Evolutionary conservation across 108 stramenopile genomes (phyloP), one percentile per base, ranked within the genome.

Genomic region (Stephanodiscus triporus): DNA sequence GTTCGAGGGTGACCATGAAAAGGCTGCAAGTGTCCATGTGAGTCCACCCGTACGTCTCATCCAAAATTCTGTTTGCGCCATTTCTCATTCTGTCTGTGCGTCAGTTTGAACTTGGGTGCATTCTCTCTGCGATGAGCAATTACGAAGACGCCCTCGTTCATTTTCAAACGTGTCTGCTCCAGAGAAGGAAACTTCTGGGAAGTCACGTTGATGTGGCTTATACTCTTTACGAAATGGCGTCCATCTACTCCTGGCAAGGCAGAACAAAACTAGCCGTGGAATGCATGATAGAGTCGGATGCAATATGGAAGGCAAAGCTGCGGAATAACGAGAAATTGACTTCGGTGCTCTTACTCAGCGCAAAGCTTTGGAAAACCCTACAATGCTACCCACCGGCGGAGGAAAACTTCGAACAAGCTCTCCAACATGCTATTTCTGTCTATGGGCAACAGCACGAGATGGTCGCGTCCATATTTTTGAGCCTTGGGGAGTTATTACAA

Each of bases 201-300:
- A 75, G 81, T 60, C 93, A 94, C 70, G 71, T 94, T 24, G 93
- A 94, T 63, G 92, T 94, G 42, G 92, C 92, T 11, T 85, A 77
- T 64, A 89, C 88, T 24, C 63, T 94, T 51, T 91, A 85, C 76
- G 86, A 91, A 58, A 94, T 90, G 83, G 86, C 89, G 9, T 40
- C 51, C 30, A 45, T 80, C 29, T 64, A 64, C 22, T 66, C 45
- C 38, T n/a, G 65, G 22, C 32, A 47, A 60, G 76, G 84, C 62
- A 86, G 84, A 13, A 49, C 81, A 14, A 86, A 87, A n/a, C 72
- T 77, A 42, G 92, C 90, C 0, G 67, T 85, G 4, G 80, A 84
- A 45, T 94, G 90, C 70, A 61, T 91, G 14, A 81, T 87, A 47
- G 92, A 94, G 57, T 87, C 92, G 13, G 76, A 89, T 49, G 77